phyloP scores from a whole-genome alignment of 2,329 filamentous ascomycete genomes.

The Talaromyces sp. region DNA sequence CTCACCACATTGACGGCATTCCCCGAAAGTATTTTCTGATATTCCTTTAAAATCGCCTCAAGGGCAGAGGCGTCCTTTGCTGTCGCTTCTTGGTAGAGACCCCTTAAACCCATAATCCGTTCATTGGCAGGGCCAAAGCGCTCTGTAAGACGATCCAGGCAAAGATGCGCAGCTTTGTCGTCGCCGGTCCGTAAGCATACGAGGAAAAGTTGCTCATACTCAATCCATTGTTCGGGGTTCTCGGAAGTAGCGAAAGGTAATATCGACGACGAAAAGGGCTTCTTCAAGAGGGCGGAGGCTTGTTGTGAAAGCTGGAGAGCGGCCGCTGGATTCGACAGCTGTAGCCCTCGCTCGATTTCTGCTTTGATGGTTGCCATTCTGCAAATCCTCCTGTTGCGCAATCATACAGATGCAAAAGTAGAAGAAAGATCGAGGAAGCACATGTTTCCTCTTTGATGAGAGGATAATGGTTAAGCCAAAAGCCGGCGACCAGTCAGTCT shows the following conservation, averaged over 20 bases:
- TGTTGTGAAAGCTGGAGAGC: slow-evolving; percentile 43
- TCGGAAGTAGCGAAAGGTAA: slow-evolving; percentile 57
- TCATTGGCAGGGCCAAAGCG: slow-evolving; percentile 85
- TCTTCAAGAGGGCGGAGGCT: slow-evolving; percentile 40
- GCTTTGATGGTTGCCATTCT: slow-evolving; percentile 6
- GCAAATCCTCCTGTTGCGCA: background rate
- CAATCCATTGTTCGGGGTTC: slow-evolving; percentile 75
- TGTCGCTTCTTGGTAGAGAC: slow-evolving; percentile 78
- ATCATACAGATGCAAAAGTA: slow-evolving; percentile 1
- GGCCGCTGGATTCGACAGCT: slow-evolving; percentile 45
- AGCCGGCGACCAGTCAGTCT: background rate
- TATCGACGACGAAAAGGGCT: slow-evolving; percentile 28
- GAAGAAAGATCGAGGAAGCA: background rate
- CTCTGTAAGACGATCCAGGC: slow-evolving; percentile 69
- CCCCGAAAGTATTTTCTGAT: slow-evolving; percentile 69
- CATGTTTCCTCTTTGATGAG: slow-evolving; percentile 13
- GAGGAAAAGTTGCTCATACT: slow-evolving; percentile 81
- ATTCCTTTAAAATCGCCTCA: slow-evolving; percentile 68
- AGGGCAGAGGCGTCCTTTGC: slow-evolving; percentile 65
- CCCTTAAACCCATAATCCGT: slow-evolving; percentile 76
- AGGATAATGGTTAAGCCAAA: background rate
- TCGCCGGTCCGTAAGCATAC: slow-evolving; percentile 82
- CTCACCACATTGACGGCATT: slow-evolving; percentile 77
- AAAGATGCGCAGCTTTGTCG: slow-evolving; percentile 69
- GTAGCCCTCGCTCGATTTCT: slow-evolving; percentile 8